Evolutionary conservation across 805 yeast genomes (phyloP).

Genomic region (Spathaspora boniae): DNA sequence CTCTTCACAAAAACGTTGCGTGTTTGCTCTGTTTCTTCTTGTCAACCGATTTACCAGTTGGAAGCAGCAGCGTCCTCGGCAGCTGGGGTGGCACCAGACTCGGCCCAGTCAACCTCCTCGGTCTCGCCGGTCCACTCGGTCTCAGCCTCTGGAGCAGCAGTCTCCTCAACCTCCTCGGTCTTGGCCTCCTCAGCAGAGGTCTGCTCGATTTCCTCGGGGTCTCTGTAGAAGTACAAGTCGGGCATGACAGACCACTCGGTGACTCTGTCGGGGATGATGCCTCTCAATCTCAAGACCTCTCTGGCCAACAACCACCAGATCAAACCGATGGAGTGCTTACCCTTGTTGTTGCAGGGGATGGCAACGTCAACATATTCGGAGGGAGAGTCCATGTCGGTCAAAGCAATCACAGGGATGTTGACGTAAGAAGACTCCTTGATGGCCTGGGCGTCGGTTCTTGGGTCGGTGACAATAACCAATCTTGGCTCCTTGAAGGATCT

Average conservation of each 20-base stretch:
- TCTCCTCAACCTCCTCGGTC: conserved; percentile 57
- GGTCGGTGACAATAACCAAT: conserved; percentile 98
- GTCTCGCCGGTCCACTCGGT: conserved; percentile 56
- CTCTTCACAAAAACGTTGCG: background rate
- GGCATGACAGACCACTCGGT: conserved; percentile 99
- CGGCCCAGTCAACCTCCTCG: conserved; percentile 66
- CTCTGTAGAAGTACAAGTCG: conserved; percentile 99
- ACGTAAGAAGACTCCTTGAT: conserved; percentile 99
- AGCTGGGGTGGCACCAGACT: conserved; percentile 49
- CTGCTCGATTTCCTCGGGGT: conserved; percentile 98
- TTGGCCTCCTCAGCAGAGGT: conserved; percentile 56
- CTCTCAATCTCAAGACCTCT: conserved; percentile 99
- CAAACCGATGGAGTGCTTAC: conserved; percentile 99
- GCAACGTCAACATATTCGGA: conserved; percentile 99
- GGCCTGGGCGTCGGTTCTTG: conserved; percentile 99
- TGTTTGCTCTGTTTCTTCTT: conserved; percentile 3
- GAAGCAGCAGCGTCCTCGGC: conserved; percentile 76
- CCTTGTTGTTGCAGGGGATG: conserved; percentile 99
- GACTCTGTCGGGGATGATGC: conserved; percentile 92
- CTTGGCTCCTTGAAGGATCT: conserved; percentile 99
- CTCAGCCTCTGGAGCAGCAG: conserved; percentile 59
- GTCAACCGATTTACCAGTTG: conserved; percentile 36
- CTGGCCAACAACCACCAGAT: conserved; percentile 99
- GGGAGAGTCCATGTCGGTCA: conserved; percentile 98
- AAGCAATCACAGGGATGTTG: conserved; percentile 99